phyloP scores from a whole-genome alignment of 2,329 filamentous ascomycete species.

The Clonostachys byssicola region DNA sequence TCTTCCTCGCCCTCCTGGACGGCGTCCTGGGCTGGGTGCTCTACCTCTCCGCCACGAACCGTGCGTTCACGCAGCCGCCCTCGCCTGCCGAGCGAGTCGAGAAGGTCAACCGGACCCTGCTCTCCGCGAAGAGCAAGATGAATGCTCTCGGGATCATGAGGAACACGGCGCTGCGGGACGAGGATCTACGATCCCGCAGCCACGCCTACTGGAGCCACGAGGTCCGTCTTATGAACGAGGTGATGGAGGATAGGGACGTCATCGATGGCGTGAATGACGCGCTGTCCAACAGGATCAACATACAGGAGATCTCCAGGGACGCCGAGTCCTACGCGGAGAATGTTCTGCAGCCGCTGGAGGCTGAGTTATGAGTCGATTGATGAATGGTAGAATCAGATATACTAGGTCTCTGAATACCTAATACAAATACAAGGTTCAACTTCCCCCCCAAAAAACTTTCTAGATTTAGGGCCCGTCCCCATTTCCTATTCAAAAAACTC shows the following conservation, averaged over 20 bases:
- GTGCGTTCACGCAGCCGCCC: conserved; percentile 64
- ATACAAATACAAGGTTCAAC: neutral
- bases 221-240: conserved; percentile 64
- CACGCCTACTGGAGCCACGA: conserved; percentile 81
- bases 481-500: too few species aligned
- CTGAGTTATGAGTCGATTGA: conserved; percentile 9
- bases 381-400: too few species aligned
- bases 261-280: conserved; percentile 67
- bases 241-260: conserved; percentile 77
- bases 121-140: conserved; percentile 60
- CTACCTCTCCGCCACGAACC: conserved; percentile 75
- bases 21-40: conserved; percentile 58
- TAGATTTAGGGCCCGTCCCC: too few species aligned
- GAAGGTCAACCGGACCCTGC: conserved; percentile 48
- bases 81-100: conserved; percentile 65
- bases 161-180: conserved; percentile 76
- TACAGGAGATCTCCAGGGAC: conserved; percentile 55
- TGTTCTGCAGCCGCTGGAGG: conserved; percentile 21
- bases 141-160: conserved; percentile 70
- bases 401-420: too few species aligned
- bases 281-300: conserved; percentile 59
- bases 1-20: conserved; percentile 64
- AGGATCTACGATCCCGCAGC: conserved; percentile 59
- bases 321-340: conserved; percentile 57
- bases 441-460: neutral